These are phyloP conservation scores for Pneumocystis canis DNA, from an alignment of 1,139 yeast genomes.

Conservation along the genomic window DNA sequence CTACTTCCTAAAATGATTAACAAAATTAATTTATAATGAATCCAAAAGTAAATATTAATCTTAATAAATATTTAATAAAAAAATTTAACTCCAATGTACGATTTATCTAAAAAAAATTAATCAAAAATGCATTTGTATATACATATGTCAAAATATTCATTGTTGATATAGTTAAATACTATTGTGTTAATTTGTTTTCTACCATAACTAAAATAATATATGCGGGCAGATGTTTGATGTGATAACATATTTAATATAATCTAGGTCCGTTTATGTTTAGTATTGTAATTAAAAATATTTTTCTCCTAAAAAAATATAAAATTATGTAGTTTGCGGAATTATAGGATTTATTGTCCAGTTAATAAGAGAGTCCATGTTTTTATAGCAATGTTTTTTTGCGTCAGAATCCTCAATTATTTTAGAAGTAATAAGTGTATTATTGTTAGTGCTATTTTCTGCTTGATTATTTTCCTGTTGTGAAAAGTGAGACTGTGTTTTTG, in stretches of 20 bases:
- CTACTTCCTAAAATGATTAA: background rate
- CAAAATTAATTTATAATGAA: background rate
- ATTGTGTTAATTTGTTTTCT: background rate
- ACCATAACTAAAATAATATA: background rate
- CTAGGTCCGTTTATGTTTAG: background rate
- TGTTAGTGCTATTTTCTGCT: background rate
- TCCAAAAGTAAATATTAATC: background rate
- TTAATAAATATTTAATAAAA: background rate
- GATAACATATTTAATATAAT: background rate
- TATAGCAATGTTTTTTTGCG: background rate
- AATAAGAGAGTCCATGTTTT: background rate
- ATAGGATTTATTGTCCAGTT: background rate
- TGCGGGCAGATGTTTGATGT: background rate
- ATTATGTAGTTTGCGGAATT: background rate
- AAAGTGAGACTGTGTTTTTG: background rate
- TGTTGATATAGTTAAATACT: background rate
- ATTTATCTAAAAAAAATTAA: background rate
- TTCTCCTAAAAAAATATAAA: background rate
- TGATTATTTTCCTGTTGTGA: background rate
- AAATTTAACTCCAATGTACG: background rate
- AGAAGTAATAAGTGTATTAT: background rate
- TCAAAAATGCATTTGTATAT: background rate
- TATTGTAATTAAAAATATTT: background rate
- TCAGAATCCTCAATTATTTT: background rate
- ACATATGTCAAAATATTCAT: background rate